phyloP scores from a whole-genome alignment of 306 rosid genomes.

The Medicago lupulina region DNA sequence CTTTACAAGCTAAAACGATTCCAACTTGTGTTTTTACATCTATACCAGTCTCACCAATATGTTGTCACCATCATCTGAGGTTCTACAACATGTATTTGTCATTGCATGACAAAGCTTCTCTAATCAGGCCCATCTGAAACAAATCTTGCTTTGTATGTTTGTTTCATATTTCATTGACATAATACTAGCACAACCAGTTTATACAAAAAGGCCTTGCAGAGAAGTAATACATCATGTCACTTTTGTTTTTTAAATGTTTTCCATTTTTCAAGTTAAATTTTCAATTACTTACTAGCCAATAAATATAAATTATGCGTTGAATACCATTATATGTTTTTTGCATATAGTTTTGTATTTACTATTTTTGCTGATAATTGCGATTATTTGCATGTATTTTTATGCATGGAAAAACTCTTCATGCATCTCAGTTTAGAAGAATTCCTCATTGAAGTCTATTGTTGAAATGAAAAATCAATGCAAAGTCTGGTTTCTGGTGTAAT shows the following conservation, averaged over 20 bases:
- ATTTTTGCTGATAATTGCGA: conserved; percentile 3
- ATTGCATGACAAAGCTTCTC: conserved; percentile 28
- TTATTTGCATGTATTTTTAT: conserved; percentile 36
- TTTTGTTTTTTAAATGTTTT: neutral
- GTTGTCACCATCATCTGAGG: conserved; percentile 5
- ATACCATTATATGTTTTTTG: neutral
- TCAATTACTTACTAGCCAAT: conserved; percentile 20
- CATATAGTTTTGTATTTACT: conserved; percentile 15
- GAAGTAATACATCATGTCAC: neutral
- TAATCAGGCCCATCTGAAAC: conserved; percentile 1
- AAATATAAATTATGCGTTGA: conserved; percentile 15
- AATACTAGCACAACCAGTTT: conserved; percentile 1
- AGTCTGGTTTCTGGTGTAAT: conserved; percentile 25
- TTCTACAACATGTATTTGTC: conserved; percentile 11
- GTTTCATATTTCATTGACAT: conserved; percentile 12
- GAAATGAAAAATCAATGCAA: conserved; percentile 41
- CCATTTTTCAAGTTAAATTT: neutral
- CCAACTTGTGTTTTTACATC: neutral
- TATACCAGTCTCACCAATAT: neutral
- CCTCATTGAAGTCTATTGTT: neutral
- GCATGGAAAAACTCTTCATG: conserved; percentile 18
- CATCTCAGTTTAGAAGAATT: neutral
- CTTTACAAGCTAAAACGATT: conserved; percentile 7
- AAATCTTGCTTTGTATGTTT: neutral
- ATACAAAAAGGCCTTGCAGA: conserved; percentile 25